A percentile compares a stretch with the other conserved stretches of the same genome.
Conservation (phyloP, 495 filamentous ascomycete species). For the Talaromyces trachyspermus region DNA sequence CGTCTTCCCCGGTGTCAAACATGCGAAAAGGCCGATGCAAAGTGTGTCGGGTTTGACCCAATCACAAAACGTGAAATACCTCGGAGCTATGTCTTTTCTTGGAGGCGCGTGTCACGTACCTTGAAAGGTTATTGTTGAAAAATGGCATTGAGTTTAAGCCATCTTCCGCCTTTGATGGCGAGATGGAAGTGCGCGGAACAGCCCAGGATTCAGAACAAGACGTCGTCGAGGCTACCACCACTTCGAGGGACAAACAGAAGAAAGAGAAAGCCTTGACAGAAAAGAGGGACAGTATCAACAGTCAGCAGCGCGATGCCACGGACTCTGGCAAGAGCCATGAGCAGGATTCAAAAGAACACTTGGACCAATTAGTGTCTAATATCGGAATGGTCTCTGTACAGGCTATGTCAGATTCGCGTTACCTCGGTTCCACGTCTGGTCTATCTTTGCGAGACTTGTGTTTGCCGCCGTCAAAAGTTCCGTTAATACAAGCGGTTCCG, state of each 20-base stretch:
- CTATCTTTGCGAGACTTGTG: constrained; percentile 94
- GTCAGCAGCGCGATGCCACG: constrained; percentile 6
- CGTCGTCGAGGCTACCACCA: constrained; percentile 7
- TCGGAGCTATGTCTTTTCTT: constrained; percentile 92
- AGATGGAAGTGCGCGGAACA: constrained; percentile 33
- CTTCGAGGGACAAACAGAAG: constrained; percentile 20
- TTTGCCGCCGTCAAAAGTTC: constrained; percentile 91
- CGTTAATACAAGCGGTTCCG: constrained; percentile 48
- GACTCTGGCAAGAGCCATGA: constrained; percentile 19
- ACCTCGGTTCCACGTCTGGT: constrained; percentile 78
- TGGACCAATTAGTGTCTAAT: constrained; percentile 69
- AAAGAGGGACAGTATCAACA: constrained; percentile 19
- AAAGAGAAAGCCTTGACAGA: constrained; percentile 18
- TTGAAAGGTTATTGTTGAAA: constrained; percentile 68
- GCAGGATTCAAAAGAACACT: constrained; percentile 46
- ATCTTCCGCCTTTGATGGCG: constrained; percentile 70
- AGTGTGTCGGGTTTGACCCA: constrained; percentile 91
- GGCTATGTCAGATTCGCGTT: constrained; percentile 68
- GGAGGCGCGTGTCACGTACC: constrained; percentile 73
- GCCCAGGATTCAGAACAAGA: constrained; percentile 30
- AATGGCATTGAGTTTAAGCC: constrained; percentile 66
- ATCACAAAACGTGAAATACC: constrained; percentile 94
- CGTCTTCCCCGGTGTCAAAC: constrained; percentile 79
- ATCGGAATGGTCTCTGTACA: constrained; percentile 70
- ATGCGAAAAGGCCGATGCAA: constrained; percentile 82